Evolutionary conservation across 139 green algal species (phyloP).

Genomic region (Mychonastes homosphaera): DNA sequence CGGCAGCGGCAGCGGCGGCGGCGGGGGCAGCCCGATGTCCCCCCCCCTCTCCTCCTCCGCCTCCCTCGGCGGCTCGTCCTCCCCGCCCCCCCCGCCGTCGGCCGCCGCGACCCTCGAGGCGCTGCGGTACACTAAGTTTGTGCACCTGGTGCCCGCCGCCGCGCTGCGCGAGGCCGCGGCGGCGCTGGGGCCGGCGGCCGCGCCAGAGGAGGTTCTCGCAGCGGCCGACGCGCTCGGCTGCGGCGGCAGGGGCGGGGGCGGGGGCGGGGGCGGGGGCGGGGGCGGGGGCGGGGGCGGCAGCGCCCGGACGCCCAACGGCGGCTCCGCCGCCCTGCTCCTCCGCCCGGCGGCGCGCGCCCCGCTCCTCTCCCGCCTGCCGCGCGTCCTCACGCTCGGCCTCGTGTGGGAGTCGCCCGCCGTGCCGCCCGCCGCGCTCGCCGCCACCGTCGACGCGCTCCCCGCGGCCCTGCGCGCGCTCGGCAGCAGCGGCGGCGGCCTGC

Average conservation of each 20-base stretch:
- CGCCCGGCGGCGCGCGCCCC: conserved; percentile 3
- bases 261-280: neutral
- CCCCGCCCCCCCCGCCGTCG: neutral
- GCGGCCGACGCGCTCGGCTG: too few relatives aligned
- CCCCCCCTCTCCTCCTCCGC: neutral
- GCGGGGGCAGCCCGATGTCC: too few relatives aligned
- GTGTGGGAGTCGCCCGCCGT: conserved; percentile 63
- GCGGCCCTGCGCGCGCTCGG: conserved; percentile 1
- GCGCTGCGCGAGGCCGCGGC: neutral
- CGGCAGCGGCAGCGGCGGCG: neutral
- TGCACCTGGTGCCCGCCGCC: conserved; percentile 49
- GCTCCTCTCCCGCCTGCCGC: conserved; percentile 38
- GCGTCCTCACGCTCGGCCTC: conserved; percentile 57
- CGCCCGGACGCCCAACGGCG: neutral
- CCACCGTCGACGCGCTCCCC: neutral
- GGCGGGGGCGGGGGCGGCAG: conserved; percentile 2
- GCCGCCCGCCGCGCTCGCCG: neutral
- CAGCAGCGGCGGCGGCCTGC: neutral
- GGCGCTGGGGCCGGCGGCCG: neutral
- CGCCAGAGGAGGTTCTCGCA: neutral
- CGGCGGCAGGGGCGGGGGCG: neutral
- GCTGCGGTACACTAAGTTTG: conserved; percentile 60
- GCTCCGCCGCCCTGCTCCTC: conserved; percentile 1
- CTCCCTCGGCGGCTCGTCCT: neutral
- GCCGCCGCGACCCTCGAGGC: conserved; percentile 23